Base-by-base conservation (phyloP, 805 yeast species). In the Pichia exigua region DNA sequence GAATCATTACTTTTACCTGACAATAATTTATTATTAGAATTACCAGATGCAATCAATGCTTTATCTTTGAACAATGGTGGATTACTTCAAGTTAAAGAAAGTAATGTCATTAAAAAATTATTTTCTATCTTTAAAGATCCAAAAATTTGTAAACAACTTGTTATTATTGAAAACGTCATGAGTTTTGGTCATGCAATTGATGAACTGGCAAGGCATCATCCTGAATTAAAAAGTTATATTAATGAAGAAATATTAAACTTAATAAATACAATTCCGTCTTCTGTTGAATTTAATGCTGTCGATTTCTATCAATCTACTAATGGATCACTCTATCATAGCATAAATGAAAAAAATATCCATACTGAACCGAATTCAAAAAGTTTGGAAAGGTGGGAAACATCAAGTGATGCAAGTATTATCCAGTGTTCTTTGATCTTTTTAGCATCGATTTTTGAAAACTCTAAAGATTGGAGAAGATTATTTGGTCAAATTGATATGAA, bases 41-140 rank as follows among this genome's bases (percentile, higher is more conserved):
- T 89, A 12, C 85, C 91, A 0, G 90, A 86, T 57, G 78, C 84
- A 1, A 73, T 91, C 44, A 94, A 94, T 15, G 96, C 98, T 0
- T 72, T 91, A 32, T 82, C 92, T 42, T 75, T 91, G 60, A 90
- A 86, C 59, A 77, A 74, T 47, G 84, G 79, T 11, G 98, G 97
- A 0, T 64, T 87, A 52, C 65, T 74, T 38, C 74, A 77, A 52
- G 79, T 90, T 1, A 66, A 79, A 12, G 69, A 69, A 4, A 59
- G 66, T 3, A 54, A 67, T 1, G 64, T 73, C n/a, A 70, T 71
- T 53, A 65, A 54, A 48, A 69, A 53, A 47, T 83, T 63, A 67
- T 84, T 78, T 69, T 69, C 57, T 17, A 67, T 79, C 1, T 81
- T 88, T 57, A 69, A 70, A 45, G 67, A 75, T 45, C 65, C 73